Conservation (phyloP, 1,284 basidiomycete genomes). For the Austropuccinia psidii region DNA sequence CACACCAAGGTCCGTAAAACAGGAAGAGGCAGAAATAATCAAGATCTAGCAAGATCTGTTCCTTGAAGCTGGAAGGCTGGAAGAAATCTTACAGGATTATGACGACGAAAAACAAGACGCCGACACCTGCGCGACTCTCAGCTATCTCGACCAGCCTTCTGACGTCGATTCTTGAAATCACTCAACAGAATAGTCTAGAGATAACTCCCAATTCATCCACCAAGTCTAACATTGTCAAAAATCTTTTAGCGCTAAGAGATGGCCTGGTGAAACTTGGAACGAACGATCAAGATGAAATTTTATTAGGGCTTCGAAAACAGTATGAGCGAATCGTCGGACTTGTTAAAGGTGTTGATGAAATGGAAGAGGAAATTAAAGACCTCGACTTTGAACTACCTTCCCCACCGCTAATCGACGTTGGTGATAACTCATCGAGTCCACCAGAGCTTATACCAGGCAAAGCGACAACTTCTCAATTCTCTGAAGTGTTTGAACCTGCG, state of each 20-base stretch:
- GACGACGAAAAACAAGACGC: not conserved
- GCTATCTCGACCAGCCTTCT: slow-evolving; percentile 23
- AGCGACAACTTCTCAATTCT: too few species aligned
- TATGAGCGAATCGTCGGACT: slow-evolving; percentile 21
- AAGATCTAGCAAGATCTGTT: too few species aligned
- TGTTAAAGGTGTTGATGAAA: not conserved
- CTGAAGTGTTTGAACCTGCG: too few species aligned
- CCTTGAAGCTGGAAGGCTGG: too few species aligned
- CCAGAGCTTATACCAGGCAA: not conserved
- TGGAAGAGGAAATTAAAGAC: slow-evolving; percentile 12
- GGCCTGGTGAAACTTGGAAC: slow-evolving; percentile 18
- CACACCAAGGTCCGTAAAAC: too few species aligned
- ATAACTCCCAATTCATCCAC: slow-evolving; percentile 1
- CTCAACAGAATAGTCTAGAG: slow-evolving; percentile 13
- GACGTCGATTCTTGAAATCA: slow-evolving; percentile 8
- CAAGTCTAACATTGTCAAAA: slow-evolving; percentile 1
- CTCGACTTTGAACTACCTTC: slow-evolving; percentile 7
- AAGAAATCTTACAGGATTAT: too few species aligned
- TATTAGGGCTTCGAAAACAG: slow-evolving; percentile 13
- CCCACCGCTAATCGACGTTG: slow-evolving; percentile 15
- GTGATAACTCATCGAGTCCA: not conserved
- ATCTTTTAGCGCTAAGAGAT: slow-evolving; percentile 1
- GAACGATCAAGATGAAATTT: slow-evolving; percentile 13
- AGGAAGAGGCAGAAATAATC: too few species aligned
- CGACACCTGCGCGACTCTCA: slow-evolving; percentile 27